Conservation (phyloP, 208 protist species). For the Phytomonas sp. region DNA sequence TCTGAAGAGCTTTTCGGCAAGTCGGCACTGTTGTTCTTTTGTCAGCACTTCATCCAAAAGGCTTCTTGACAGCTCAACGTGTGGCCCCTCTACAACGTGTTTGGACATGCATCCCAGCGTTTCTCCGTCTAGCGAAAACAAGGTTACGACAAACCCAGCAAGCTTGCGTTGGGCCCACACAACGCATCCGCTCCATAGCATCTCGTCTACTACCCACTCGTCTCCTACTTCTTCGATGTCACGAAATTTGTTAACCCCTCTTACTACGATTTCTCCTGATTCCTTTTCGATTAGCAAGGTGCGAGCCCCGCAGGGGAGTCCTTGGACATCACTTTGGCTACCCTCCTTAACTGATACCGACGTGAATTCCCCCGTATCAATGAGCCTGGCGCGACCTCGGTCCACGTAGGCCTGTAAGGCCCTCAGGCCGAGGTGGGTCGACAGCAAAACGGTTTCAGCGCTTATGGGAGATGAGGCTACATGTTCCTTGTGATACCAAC, state of each 20-base stretch:
- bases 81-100: conserved; percentile 64
- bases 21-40: conserved; percentile 19
- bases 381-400: conserved; percentile 29
- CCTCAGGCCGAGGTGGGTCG: conserved; percentile 16
- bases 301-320: conserved; percentile 67
- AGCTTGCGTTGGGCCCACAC: conserved; percentile 76
- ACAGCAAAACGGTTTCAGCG: conserved; percentile 1
- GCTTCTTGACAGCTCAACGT: conserved; percentile 51
- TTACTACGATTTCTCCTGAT: conserved; percentile 47
- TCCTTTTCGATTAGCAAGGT: conserved; percentile 49
- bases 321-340: conserved; percentile 50
- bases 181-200: conserved; percentile 31
- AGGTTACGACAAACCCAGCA: conserved; percentile 79
- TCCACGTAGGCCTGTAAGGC: conserved; percentile 20
- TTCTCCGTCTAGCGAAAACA: conserved; percentile 68
- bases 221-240: conserved; percentile 41
- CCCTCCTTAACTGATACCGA: conserved; percentile 69
- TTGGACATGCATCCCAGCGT: conserved; percentile 64
- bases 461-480: conserved; percentile 3
- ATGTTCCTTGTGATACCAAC: conserved; percentile 25
- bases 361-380: conserved; percentile 16
- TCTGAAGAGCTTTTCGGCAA: conserved; percentile 45
- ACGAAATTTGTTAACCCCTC: conserved; percentile 87
- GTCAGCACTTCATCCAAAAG: conserved; percentile 27
- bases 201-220: conserved; percentile 17